Evolutionary conservation across 148 eudicot genomes (phyloP).

Genomic region (Oxyria digyna): DNA sequence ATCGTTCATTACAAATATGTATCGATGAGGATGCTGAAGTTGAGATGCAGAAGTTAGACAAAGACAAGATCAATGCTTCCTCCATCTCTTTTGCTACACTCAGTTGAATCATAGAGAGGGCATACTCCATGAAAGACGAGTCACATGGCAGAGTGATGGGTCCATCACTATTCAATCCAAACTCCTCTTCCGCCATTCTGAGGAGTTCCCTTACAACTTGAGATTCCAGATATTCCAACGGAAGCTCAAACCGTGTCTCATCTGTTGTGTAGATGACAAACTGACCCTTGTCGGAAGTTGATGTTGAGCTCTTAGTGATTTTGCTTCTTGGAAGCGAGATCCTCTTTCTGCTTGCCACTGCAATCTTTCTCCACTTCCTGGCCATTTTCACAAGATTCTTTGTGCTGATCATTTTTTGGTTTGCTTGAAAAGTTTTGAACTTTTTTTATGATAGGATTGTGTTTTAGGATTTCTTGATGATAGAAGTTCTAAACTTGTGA

Average conservation of each 20-base stretch:
- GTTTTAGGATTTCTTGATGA: too few species aligned
- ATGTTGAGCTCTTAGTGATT: background rate
- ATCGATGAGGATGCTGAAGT: background rate
- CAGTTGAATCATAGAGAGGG: background rate
- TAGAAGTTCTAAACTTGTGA: too few species aligned
- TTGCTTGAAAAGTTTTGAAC: background rate
- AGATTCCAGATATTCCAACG: background rate
- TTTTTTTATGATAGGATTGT: too few species aligned
- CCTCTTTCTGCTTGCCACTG: conserved; percentile 4
- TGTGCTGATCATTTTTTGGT: background rate
- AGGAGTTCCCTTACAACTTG: conserved; percentile 1
- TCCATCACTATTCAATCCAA: background rate
- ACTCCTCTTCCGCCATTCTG: conserved; percentile 6
- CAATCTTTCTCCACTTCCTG: background rate
- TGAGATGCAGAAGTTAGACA: background rate
- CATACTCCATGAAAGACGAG: conserved; percentile 7
- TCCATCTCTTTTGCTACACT: background rate
- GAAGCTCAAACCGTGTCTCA: conserved; percentile 5
- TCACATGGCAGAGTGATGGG: conserved; percentile 12
- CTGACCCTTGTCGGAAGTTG: background rate
- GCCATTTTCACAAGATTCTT: background rate
- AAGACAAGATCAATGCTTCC: background rate
- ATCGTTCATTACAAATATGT: background rate
- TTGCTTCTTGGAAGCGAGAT: background rate
- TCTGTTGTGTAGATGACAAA: conserved; percentile 9